Conservation (phyloP, 169 alveolate genomes). For the Plasmodium gallinaceum region DNA sequence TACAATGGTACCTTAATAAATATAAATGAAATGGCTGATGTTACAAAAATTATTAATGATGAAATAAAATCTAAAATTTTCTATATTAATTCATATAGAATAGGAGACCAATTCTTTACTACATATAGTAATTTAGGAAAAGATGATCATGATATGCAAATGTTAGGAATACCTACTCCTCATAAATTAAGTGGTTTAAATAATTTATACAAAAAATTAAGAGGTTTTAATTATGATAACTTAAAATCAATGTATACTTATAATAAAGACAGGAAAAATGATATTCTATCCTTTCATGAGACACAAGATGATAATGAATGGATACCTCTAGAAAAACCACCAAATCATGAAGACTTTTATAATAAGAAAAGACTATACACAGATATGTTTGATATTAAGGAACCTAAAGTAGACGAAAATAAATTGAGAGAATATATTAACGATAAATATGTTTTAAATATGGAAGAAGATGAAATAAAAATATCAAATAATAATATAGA, state of each 20-base stretch:
- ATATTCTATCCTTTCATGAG: not conserved
- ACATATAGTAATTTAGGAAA: conserved; percentile 48
- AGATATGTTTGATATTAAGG: not conserved
- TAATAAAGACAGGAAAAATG: not conserved
- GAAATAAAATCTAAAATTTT: conserved; percentile 54
- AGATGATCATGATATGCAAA: conserved; percentile 64
- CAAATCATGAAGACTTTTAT: conserved; percentile 40
- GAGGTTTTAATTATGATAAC: conserved; percentile 2
- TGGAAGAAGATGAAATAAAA: not conserved
- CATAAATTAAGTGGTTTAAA: not conserved
- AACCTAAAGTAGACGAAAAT: not conserved
- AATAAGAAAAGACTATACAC: conserved; percentile 13
- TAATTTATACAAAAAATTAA: not conserved
- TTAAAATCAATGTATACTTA: not conserved
- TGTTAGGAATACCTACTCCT: not conserved
- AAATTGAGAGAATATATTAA: conserved; percentile 6
- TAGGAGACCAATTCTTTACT: conserved; percentile 58
- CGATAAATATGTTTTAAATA: conserved; percentile 1
- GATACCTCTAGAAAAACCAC: conserved; percentile 38
- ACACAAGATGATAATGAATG: not conserved
- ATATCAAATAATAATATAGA: not conserved
- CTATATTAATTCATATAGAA: conserved; percentile 50
- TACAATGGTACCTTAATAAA: conserved; percentile 24
- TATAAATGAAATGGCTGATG: conserved; percentile 15
- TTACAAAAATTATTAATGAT: conserved; percentile 25